Evolutionary conservation across 1,284 basidiomycete genomes (phyloP), one percentile per base, ranked within the genome.

Genomic region (Melampsora larici-populina): DNA sequence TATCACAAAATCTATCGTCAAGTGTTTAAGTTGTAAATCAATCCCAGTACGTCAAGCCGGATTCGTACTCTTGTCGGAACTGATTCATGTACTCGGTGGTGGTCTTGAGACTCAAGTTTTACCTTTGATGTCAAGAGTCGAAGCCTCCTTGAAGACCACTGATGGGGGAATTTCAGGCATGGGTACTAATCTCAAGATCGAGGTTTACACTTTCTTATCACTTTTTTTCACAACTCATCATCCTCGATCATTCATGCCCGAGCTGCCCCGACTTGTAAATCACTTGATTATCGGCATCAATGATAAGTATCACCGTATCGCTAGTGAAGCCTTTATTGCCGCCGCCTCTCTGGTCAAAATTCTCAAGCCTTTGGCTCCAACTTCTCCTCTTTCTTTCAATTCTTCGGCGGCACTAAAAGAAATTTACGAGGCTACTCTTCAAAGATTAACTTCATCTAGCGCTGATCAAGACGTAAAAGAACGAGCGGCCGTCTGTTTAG

Each of bases 381-480:
- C 18, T 80, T 86, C 88, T 3, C 84, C 88, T 68, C 88, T 87
- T 73, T 90, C 91, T 1, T 84, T 90, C 62, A 89, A 89, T 81
- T 84, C 85, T 21, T 85, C 83, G 5, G 87, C 70, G 60, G 88
- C 40, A 90, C 91, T 88, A 6, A 63, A 63, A 62, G 69, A 46
- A 9, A 86, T 97, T 5, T 96, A 94, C 83, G 85, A 88, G 15
- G 90, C 91, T 72, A 90, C 92, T 2, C 86, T 91, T 1, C 84
- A 86, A 26, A 87, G 93, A 49, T 85, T 99, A 55, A 88, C 86
- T 69, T 91, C 89, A 70, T 88, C 91, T 78, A 92, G 93, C 79
- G 93, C 94, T 4, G 96, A 98, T 83, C 90, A 92, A 15, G 94
- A 97, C 80, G 93, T 99, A 46, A 89, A 93, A 58, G 88, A 89